Conservation (phyloP, 1,139 yeast genomes). For the Yamadazyma jaroonii region DNA sequence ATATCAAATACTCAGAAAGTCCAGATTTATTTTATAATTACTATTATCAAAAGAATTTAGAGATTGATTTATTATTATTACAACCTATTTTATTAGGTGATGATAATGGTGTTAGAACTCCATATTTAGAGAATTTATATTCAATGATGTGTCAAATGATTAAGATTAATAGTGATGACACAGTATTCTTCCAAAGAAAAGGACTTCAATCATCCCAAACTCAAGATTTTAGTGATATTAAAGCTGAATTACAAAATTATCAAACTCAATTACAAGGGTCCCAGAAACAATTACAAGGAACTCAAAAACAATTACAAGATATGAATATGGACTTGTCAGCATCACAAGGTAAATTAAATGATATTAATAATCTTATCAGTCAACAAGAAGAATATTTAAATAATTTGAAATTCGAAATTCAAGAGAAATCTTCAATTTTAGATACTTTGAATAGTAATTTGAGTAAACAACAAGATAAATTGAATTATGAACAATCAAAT, state of each 20-base stretch:
- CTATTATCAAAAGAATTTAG: conserved; percentile 51
- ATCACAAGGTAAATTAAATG: conserved; percentile 19
- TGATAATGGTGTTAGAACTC: conserved; percentile 80
- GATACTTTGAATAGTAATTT: conserved; percentile 15
- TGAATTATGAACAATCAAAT: conserved; percentile 10
- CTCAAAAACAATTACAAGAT: too few relatives aligned
- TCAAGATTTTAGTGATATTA: too few relatives aligned
- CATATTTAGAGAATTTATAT: conserved; percentile 83
- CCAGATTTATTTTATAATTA: conserved; percentile 62
- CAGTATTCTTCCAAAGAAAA: conserved; percentile 33
- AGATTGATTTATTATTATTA: conserved; percentile 69
- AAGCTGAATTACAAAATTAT: too few relatives aligned
- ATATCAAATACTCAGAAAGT: conserved; percentile 34
- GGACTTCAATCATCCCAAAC: too few relatives aligned
- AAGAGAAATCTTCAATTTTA: conserved; percentile 14
- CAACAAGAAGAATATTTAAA: conserved; percentile 22
- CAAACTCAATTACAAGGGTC: too few relatives aligned
- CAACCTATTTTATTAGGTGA: conserved; percentile 88
- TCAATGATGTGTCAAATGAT: conserved; percentile 72
- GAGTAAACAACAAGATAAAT: conserved; percentile 15
- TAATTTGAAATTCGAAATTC: conserved; percentile 20
- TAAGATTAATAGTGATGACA: conserved; percentile 39
- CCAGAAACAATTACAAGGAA: too few relatives aligned
- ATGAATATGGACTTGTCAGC: too few relatives aligned
- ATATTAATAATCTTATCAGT: conserved; percentile 18